These are phyloP conservation scores for Torulaspora franciscae DNA, from an alignment of 805 yeast species.

Conservation along the genomic window DNA sequence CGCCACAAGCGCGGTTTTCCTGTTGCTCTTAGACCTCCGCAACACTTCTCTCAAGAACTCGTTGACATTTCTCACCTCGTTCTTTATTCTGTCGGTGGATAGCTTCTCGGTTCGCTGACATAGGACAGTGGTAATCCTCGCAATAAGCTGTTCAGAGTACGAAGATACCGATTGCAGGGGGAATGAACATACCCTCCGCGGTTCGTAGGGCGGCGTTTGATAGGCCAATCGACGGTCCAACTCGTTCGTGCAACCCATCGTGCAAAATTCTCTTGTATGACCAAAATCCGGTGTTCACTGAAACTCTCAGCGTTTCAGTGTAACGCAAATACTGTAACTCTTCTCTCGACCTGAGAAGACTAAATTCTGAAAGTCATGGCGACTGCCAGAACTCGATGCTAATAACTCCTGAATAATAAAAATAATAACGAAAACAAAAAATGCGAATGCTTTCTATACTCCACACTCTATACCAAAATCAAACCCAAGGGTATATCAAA, in stretches of 20 bases:
- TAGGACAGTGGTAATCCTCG: slow-evolving; percentile 17
- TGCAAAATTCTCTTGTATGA: neutral
- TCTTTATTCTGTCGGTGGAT: slow-evolving; percentile 19
- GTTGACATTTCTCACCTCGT: slow-evolving; percentile 12
- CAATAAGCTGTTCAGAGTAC: slow-evolving; percentile 10
- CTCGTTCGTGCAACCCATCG: slow-evolving; percentile 1
- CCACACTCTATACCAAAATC: neutral
- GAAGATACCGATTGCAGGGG: neutral
- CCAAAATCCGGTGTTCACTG: neutral
- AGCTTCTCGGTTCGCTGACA: slow-evolving; percentile 16
- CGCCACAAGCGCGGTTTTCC: slow-evolving; percentile 15
- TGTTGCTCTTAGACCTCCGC: slow-evolving; percentile 21
- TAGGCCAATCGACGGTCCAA: slow-evolving; percentile 13
- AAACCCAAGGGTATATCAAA: neutral
- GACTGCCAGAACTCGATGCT: slow-evolving; percentile 4
- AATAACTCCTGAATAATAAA: slow-evolving; percentile 3
- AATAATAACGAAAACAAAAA: neutral
- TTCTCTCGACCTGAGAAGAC: slow-evolving; percentile 2
- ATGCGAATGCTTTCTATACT: neutral
- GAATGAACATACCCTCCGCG: neutral
- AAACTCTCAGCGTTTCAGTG: neutral
- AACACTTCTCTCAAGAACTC: slow-evolving; percentile 19
- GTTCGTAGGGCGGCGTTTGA: slow-evolving; percentile 15
- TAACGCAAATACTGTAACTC: slow-evolving; percentile 5
- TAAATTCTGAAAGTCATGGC: slow-evolving; percentile 8